phyloP scores from a whole-genome alignment of 805 yeast genomes.

The Wickerhamomyces subpelliculosus region DNA sequence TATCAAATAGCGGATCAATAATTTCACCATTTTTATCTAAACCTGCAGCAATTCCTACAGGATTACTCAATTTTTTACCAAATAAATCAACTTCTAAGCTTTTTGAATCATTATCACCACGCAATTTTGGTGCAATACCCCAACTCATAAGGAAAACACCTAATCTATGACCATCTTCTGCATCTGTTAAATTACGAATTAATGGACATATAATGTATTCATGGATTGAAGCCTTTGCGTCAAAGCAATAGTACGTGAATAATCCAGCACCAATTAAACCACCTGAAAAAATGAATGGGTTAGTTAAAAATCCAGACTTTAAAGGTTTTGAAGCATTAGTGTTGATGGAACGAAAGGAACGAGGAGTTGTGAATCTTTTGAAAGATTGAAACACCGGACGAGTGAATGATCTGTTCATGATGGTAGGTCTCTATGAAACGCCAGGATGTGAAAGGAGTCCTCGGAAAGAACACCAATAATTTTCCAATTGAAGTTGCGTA shows the following conservation, averaged over 20 bases:
- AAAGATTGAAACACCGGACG: not conserved
- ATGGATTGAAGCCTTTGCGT: constrained; percentile 77
- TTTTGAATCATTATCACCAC: constrained; percentile 45
- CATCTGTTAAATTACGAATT: constrained; percentile 62
- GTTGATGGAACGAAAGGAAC: no score
- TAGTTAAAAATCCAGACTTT: constrained; percentile 6
- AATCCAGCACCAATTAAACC: constrained; percentile 25
- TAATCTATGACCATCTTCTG: constrained; percentile 78
- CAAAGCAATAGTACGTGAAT: constrained; percentile 52
- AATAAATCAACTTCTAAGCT: constrained; percentile 55
- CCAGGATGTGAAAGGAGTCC: no score
- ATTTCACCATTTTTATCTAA: constrained; percentile 92
- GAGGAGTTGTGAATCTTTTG: not conserved
- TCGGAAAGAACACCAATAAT: no score
- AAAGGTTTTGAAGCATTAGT: not conserved
- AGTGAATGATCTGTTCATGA: not conserved
- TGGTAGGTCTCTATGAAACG: no score
- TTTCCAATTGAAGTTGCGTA: no score
- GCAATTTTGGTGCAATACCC: constrained; percentile 60
- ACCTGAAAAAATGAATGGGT: constrained; percentile 16
- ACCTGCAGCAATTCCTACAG: constrained; percentile 94
- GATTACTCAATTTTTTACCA: constrained; percentile 58
- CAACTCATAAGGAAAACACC: constrained; percentile 66
- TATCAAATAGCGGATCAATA: constrained; percentile 66
- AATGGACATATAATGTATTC: constrained; percentile 78